These are phyloP conservation scores for Venturia asperata DNA, from an alignment of 2,329 filamentous ascomycete species.

Conservation along the genomic window DNA sequence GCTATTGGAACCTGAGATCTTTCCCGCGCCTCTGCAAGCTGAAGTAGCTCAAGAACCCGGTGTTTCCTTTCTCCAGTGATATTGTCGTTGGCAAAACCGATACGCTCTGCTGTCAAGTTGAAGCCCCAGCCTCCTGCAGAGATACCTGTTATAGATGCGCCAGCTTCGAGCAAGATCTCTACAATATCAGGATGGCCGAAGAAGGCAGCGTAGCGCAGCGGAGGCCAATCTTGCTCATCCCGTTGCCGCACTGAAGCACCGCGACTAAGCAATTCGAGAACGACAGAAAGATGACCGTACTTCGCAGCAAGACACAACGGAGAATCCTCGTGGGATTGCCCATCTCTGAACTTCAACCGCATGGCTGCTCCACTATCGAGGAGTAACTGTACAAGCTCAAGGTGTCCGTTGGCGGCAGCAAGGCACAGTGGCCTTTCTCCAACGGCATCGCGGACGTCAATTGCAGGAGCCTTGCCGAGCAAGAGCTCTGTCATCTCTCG, in stretches of 20 bases:
- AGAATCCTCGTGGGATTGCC: conserved; percentile 31
- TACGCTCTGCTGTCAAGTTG: conserved; percentile 19
- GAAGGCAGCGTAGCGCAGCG: conserved; percentile 34
- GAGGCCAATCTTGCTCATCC: conserved; percentile 34
- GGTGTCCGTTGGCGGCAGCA: conserved; percentile 31
- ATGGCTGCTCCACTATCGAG: conserved; percentile 28
- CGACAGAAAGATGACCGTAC: conserved; percentile 30
- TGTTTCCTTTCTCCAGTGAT: conserved; percentile 6
- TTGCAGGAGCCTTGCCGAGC: conserved; percentile 28
- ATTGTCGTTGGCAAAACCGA: conserved; percentile 20
- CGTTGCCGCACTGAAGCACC: conserved; percentile 32
- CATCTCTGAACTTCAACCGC: conserved; percentile 26
- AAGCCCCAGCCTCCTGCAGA: conserved; percentile 20
- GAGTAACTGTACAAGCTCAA: conserved; percentile 30
- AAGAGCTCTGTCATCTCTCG: conserved; percentile 30
- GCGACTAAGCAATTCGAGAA: conserved; percentile 28
- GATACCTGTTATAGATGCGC: conserved; percentile 20
- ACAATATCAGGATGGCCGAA: conserved; percentile 33
- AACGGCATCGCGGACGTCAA: conserved; percentile 30
- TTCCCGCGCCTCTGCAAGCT: neutral
- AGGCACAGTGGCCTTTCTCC: conserved; percentile 32
- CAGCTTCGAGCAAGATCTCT: conserved; percentile 28
- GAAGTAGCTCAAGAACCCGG: neutral
- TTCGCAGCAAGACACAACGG: conserved; percentile 34
- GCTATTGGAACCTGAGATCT: neutral